Evolutionary conservation across 352 stramenopile species (phyloP), one percentile per base, ranked within the genome.

Genomic region (Globisporangium echinulatum): DNA sequence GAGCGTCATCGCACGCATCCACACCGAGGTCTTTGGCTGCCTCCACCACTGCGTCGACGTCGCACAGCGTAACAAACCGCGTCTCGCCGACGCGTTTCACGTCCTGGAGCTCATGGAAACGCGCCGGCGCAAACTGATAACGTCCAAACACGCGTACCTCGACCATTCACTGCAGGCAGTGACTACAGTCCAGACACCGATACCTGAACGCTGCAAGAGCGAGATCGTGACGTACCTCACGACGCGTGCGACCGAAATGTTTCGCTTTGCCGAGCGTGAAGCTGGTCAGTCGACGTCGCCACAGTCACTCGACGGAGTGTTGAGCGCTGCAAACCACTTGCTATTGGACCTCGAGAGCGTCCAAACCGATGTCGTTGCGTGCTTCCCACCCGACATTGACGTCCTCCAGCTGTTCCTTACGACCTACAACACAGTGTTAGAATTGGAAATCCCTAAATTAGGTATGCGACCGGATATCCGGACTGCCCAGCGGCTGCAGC

Each of bases 11-110:
- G 68, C 69, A 11, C 82, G 82, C n/a, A 87, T 92, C 58, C 59
- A 77, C n/a, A 75, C 61, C 7, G 83, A 92, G 62, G 81, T 90
- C 1, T 90, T 77, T 79, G 81, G 80, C 2, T 92, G 83, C 50
- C 74, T 92, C 75, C 68, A 90, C 44, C 82, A 94, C 67, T 92
- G 85, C 42, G 78, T 94, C 4, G 79, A 94, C 63, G 79, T 94
- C 42, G 82, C 81, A 0, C 83, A 92, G 62, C 86, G 85, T 54
- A 81, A 84, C 48, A 84, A 82, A 42, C 74, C 80, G 36, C 75
- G 85, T 0, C 69, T 94, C 1, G 36, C 69, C 10, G 77, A 88
- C 57, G 81, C 85, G 2, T 92, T 94, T 49, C 71, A 85, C 46
- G 71, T 92, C 13, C 70, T 94, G 39, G 74, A 92, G 17, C 67